These are phyloP conservation scores for Scheffersomyces amazonensis DNA, from an alignment of 805 yeast genomes.

Conservation along the genomic window DNA sequence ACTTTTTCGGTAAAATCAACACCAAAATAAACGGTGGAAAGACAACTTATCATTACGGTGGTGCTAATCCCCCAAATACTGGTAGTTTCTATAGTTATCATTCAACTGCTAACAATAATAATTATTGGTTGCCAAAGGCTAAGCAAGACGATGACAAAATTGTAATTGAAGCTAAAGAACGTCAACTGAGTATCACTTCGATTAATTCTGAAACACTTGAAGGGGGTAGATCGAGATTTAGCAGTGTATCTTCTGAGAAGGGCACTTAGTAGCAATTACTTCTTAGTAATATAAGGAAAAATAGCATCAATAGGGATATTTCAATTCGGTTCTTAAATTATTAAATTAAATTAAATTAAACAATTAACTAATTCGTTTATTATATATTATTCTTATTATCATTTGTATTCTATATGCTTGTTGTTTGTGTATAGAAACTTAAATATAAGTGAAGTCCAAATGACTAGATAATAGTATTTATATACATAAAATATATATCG, in stretches of 20 bases:
- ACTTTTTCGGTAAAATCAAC: constrained; percentile 30
- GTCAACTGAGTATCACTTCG: constrained; percentile 4
- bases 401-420: too few species aligned
- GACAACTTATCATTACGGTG: constrained; percentile 26
- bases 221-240: constrained; percentile 12
- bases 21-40: constrained; percentile 33
- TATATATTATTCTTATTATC: too few species aligned
- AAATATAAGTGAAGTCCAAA: too few species aligned
- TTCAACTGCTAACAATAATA: constrained; percentile 32
- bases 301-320: too few species aligned
- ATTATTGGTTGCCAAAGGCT: constrained; percentile 33
- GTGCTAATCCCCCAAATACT: constrained; percentile 32
- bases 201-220: not conserved
- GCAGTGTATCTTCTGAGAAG: constrained; percentile 13
- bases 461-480: too few species aligned
- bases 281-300: too few species aligned
- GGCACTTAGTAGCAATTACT: too few species aligned
- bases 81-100: constrained; percentile 38
- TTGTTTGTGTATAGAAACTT: too few species aligned
- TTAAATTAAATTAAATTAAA: too few species aligned
- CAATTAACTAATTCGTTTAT: too few species aligned
- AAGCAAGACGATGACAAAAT: not conserved
- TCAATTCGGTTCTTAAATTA: too few species aligned
- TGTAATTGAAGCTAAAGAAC: not conserved
- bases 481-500: too few species aligned